Evolutionary conservation across 768 basidiomycete species (phyloP), one percentile per base, ranked within the genome.

Genomic region (Pholiota conissans): DNA sequence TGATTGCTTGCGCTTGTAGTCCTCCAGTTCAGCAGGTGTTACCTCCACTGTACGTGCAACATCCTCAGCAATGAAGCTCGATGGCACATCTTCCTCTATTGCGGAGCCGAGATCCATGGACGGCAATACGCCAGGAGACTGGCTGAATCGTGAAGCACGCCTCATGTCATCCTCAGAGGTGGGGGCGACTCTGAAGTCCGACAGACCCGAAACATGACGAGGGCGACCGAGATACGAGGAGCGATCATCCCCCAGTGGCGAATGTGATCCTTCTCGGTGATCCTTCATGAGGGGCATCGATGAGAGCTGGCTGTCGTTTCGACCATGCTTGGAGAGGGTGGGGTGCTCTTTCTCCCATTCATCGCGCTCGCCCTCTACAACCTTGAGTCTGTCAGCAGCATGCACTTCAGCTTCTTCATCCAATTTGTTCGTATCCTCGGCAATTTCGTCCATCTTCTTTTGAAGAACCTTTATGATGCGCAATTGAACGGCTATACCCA

Each of bases 311-410:
- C 89, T 91, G 53, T 84, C 82, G 30, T 82, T 73, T 14, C 90
- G 79, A 32, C 76, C 84, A 69, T 90, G 84, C 65, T 79, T 84
- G 56, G 72, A 66, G 55, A 85, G 73, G 39, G 81, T 76, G 4
- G 90, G 89, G 67, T 97, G 93, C 48, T 91, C 87, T 63, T 80
- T 85, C 68, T 96, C 94, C 95, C 95, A 98, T 56, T 88, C 85
- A 35, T 82, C 82, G 52, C 87, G 85, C 69, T 97, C 94, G 42
- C 77, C 76, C 26, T 83, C 76, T 39, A 93, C 73, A 56, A 74
- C 80, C 10, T 76, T 79, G 70, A 95, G 86, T 46, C 85, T 77
- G 46, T 83, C 82, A 0, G 91, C 85, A 34, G 93, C 90, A 32
- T 84, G 81, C 6, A 82, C 76, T 63, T 95, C 93, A 14, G 88